Conservation (phyloP, 441 rosid genomes). For the Brassica hybrid region DNA sequence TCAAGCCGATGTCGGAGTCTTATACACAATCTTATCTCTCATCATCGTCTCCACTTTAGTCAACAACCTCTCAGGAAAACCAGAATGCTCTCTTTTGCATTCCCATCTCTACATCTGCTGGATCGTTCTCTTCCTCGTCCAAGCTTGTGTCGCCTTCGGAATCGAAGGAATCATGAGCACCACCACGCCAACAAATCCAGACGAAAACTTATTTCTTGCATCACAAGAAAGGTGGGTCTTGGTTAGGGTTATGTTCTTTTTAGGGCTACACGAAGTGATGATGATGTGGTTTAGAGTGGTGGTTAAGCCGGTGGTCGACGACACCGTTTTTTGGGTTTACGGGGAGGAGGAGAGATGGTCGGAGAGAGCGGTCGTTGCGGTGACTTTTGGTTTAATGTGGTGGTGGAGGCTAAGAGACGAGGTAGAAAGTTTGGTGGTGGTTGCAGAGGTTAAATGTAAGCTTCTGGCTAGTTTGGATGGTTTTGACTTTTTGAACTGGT, state of each 20-base stretch:
- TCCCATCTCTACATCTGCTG: conserved; percentile 57
- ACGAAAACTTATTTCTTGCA: conserved; percentile 28
- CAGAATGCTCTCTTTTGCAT: conserved; percentile 34
- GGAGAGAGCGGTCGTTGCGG: conserved; percentile 53
- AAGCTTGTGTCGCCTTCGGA: conserved; percentile 64
- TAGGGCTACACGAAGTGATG: conserved; percentile 81
- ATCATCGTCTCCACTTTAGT: conserved; percentile 55
- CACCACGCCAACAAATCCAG: conserved; percentile 37
- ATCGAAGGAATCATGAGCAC: conserved; percentile 56
- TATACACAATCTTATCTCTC: conserved; percentile 55
- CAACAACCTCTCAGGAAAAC: conserved; percentile 58
- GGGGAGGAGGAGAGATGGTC: conserved; percentile 58
- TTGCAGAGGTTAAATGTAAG: conserved; percentile 60
- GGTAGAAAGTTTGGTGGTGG: conserved; percentile 64
- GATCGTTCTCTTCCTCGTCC: conserved; percentile 62
- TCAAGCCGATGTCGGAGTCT: conserved; percentile 43
- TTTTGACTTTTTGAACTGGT: conserved; percentile 66
- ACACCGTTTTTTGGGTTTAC: conserved; percentile 54
- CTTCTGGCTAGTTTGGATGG: conserved; percentile 42
- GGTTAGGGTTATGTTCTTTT: conserved; percentile 59
- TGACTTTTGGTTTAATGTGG: conserved; percentile 70
- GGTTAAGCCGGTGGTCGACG: conserved; percentile 81
- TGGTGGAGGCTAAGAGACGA: conserved; percentile 87
- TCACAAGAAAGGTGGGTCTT: conserved; percentile 47
- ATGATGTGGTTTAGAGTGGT: conserved; percentile 65